Evolutionary conservation across 371 early-diverging fungal genomes (phyloP).

Genomic region (Cokeromyces recurvatus): DNA sequence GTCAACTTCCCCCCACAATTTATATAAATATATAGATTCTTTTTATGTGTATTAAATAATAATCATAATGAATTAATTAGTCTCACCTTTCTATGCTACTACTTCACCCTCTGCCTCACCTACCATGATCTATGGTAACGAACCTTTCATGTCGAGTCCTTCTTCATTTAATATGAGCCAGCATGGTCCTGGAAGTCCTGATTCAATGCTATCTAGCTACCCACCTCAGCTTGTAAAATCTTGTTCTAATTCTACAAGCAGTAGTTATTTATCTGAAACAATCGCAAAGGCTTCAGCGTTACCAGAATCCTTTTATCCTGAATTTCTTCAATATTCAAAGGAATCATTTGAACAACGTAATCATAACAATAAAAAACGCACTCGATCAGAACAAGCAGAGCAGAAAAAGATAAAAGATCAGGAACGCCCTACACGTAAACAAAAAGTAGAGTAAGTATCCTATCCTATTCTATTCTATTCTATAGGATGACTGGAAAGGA

Average conservation of each 20-base stretch:
- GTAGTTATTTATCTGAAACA: conserved; percentile 29
- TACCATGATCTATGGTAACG: conserved; percentile 10
- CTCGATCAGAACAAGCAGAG: neutral
- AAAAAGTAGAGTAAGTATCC: conserved; percentile 17
- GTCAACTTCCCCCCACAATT: too few species aligned
- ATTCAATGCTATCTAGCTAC: conserved; percentile 16
- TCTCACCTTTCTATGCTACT: conserved; percentile 18
- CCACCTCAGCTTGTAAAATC: conserved; percentile 36
- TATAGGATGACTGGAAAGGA: too few species aligned
- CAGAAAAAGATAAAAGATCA: conserved; percentile 1
- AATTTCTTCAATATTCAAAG: conserved; percentile 42
- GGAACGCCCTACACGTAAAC: conserved; percentile 11
- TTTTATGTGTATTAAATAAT: too few species aligned
- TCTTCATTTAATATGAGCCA: neutral
- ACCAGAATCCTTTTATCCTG: conserved; percentile 44
- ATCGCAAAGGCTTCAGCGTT: conserved; percentile 39
- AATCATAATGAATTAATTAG: neutral
- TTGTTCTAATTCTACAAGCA: conserved; percentile 14
- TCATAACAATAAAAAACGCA: conserved; percentile 9
- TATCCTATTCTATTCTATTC: too few species aligned
- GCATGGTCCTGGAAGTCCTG: conserved; percentile 27
- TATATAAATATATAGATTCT: too few species aligned
- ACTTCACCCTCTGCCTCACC: conserved; percentile 12
- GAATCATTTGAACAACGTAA: conserved; percentile 28
- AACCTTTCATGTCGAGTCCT: conserved; percentile 4